A percentile compares a stretch with the other conserved stretches of the same genome.
These are phyloP conservation scores for Fusarium sp. DNA, from an alignment of 2,329 filamentous ascomycete species.

Conservation along the genomic window DNA sequence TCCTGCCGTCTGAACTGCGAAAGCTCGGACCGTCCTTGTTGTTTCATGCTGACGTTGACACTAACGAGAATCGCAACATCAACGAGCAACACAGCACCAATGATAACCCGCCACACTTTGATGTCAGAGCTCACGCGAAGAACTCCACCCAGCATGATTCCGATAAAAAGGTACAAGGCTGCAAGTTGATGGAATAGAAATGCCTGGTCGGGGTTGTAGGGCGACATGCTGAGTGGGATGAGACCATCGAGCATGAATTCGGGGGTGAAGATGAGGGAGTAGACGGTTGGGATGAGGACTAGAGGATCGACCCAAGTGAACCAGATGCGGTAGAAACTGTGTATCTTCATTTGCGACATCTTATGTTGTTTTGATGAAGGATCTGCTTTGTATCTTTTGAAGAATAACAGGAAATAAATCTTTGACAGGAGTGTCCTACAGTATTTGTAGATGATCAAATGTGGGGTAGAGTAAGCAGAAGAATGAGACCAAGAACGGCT, in stretches of 20 bases:
- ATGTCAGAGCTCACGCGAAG: slow-evolving; percentile 33
- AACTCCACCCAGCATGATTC: slow-evolving; percentile 20
- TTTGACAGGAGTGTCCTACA: neutral
- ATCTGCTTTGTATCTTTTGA: neutral
- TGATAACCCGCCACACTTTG: slow-evolving; percentile 40
- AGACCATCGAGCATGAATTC: slow-evolving; percentile 39
- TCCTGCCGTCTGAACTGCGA: slow-evolving; percentile 27
- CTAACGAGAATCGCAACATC: slow-evolving; percentile 38
- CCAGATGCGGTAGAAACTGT: slow-evolving; percentile 42
- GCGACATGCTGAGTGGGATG: slow-evolving; percentile 27
- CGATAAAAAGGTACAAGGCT: slow-evolving; percentile 35
- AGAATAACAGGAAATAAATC: too few relatives aligned
- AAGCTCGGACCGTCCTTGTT: slow-evolving; percentile 28
- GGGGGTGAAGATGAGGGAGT: slow-evolving; percentile 25
- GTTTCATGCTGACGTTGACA: slow-evolving; percentile 33
- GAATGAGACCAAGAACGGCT: neutral
- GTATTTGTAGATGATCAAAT: neutral
- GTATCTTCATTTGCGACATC: slow-evolving; percentile 19
- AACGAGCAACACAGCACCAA: slow-evolving; percentile 31
- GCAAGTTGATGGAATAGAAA: slow-evolving; percentile 45
- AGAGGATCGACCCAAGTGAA: slow-evolving; percentile 43
- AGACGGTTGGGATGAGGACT: slow-evolving; percentile 28
- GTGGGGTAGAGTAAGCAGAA: neutral
- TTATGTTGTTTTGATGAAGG: neutral
- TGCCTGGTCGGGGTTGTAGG: slow-evolving; percentile 35